phyloP scores from a whole-genome alignment of 2,329 filamentous ascomycete genomes.

The Pseudocercospora pini-densiflorae region DNA sequence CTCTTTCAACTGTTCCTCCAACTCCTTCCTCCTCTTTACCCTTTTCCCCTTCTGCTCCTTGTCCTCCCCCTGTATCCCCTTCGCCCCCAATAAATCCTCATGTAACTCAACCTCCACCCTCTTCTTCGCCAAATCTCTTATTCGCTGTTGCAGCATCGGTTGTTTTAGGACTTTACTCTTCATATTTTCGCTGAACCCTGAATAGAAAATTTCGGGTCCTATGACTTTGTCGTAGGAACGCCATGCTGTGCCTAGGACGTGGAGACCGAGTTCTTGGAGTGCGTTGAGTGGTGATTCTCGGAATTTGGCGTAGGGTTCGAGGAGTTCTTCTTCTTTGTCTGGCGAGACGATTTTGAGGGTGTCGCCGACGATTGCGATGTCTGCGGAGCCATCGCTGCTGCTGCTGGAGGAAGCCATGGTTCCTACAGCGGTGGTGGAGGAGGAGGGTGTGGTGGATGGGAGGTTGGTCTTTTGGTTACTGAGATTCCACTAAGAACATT shows the following conservation, averaged over 20 bases:
- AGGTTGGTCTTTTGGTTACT: not conserved
- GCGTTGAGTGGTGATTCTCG: constrained; percentile 75
- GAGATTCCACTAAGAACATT: not conserved
- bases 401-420: constrained; percentile 16
- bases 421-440: not conserved
- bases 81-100: constrained; percentile 69
- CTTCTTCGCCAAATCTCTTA: constrained; percentile 75
- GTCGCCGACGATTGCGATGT: constrained; percentile 53
- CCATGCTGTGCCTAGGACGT: constrained; percentile 94
- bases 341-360: constrained; percentile 49
- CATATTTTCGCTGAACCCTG: constrained; percentile 90
- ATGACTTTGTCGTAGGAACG: constrained; percentile 89
- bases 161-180: constrained; percentile 76
- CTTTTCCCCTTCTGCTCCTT: constrained; percentile 59
- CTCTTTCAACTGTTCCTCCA: constrained; percentile 75
- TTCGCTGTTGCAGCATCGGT: constrained; percentile 73
- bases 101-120: constrained; percentile 76
- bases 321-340: constrained; percentile 66
- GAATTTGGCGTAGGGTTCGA: constrained; percentile 87
- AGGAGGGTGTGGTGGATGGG: not conserved
- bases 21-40: constrained; percentile 44
- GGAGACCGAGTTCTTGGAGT: constrained; percentile 88
- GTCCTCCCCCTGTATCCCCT: constrained; percentile 52
- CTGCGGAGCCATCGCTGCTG: constrained; percentile 32
- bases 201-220: constrained; percentile 91